Percentiles rank a stretch among this genome's conserved stretches.
Conservation (phyloP, 768 basidiomycete genomes). For the Mycena indigotica region DNA sequence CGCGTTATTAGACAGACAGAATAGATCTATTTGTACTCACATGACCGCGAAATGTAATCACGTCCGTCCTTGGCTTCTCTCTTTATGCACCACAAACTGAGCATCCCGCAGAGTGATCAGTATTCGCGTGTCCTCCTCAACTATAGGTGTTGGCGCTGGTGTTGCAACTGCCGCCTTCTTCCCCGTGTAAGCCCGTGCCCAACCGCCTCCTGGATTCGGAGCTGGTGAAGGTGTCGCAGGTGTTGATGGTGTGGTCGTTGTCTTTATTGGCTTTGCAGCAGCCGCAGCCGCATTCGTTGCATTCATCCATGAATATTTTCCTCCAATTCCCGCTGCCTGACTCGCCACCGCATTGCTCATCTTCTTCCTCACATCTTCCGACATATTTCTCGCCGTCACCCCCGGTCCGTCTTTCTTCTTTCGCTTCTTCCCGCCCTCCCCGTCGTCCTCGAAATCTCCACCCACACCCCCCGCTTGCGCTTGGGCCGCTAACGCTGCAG, state of each 20-base stretch:
- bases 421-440: conserved; percentile 63
- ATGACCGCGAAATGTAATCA: no score
- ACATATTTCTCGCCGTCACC: conserved; percentile 86
- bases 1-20: no score
- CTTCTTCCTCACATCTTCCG: conserved; percentile 88
- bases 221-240: conserved; percentile 22
- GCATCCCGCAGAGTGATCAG: conserved; percentile 76
- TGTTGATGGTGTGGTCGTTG: conserved; percentile 36
- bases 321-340: conserved; percentile 82
- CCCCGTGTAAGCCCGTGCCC: conserved; percentile 56
- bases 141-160: conserved; percentile 33
- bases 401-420: conserved; percentile 85
- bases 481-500: conserved; percentile 63
- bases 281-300: conserved; percentile 54
- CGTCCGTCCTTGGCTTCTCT: conserved; percentile 63
- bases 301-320: conserved; percentile 89
- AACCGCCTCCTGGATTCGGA: conserved; percentile 21
- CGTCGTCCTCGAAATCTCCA: conserved; percentile 42
- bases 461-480: conserved; percentile 37
- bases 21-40: no score
- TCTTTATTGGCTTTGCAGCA: conserved; percentile 38
- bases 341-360: conserved; percentile 89
- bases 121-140: conserved; percentile 61
- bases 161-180: conserved; percentile 45
- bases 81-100: conserved; percentile 83